phyloP scores from a whole-genome alignment of 768 basidiomycete genomes.

The Russula sp. region DNA sequence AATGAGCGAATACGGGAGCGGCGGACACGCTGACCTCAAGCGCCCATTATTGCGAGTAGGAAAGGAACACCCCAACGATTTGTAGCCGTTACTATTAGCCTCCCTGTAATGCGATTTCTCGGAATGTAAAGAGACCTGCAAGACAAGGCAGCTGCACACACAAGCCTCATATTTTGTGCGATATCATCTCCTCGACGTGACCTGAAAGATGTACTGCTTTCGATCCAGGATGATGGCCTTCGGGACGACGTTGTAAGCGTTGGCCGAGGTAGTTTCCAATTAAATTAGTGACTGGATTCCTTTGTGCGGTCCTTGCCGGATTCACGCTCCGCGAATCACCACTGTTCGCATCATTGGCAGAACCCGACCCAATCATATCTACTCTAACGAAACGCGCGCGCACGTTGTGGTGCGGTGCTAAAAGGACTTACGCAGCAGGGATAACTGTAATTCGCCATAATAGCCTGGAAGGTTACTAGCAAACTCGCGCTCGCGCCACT shows the following conservation, averaged over 20 bases:
- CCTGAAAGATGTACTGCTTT: conserved; percentile 16
- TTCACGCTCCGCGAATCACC: conserved; percentile 16
- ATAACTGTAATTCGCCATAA: no score
- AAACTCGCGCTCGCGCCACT: no score
- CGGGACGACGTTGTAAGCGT: conserved; percentile 23
- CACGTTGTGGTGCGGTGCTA: no score
- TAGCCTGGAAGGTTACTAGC: no score
- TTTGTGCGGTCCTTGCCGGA: conserved; percentile 26
- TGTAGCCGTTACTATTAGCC: no score
- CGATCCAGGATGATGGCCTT: conserved; percentile 17
- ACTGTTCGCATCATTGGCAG: conserved; percentile 10
- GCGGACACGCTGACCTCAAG: no score
- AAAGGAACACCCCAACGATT: no score
- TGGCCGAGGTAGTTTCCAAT: conserved; percentile 10
- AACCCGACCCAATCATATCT: conserved; percentile 14
- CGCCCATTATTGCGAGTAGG: no score
- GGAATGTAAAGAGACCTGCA: background rate
- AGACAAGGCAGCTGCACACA: conserved; percentile 23
- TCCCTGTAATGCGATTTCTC: background rate
- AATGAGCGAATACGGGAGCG: no score
- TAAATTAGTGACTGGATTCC: background rate
- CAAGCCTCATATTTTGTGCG: conserved; percentile 21
- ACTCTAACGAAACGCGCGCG: background rate
- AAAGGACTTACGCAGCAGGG: no score
- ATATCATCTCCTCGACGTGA: conserved; percentile 14